phyloP scores from a whole-genome alignment of 2,329 filamentous ascomycete genomes.

The Verticillium longisporum region DNA sequence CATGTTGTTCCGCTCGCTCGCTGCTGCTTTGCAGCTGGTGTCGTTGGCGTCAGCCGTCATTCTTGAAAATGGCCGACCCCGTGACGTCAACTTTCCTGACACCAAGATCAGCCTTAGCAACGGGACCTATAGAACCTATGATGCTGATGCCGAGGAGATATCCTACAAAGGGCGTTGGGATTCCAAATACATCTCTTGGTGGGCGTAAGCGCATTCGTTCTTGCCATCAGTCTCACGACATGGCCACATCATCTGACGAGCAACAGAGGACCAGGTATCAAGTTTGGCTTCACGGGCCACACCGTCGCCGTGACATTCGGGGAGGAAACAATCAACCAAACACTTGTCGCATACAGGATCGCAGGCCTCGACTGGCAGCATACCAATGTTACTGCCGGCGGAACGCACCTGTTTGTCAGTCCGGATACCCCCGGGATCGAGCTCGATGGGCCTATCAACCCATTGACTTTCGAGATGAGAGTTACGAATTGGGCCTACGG shows the following conservation, averaged over 20 bases:
- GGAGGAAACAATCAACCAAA: slow-evolving; percentile 37
- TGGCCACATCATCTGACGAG: slow-evolving; percentile 1
- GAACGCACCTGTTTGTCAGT: slow-evolving; percentile 48
- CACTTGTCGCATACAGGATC: slow-evolving; percentile 51
- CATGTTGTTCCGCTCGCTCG: slow-evolving; percentile 1
- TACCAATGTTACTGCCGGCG: slow-evolving; percentile 50
- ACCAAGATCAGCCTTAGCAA: slow-evolving; percentile 26
- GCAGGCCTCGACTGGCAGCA: slow-evolving; percentile 53
- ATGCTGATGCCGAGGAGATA: slow-evolving; percentile 43
- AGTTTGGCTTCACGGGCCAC: slow-evolving; percentile 47
- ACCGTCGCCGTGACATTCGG: slow-evolving; percentile 48
- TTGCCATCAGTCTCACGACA: neutral
- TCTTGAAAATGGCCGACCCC: slow-evolving; percentile 33
- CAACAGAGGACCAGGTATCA: slow-evolving; percentile 41
- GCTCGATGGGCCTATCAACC: slow-evolving; percentile 31
- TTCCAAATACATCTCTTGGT: slow-evolving; percentile 52
- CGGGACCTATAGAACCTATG: slow-evolving; percentile 35
- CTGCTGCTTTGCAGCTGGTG: slow-evolving; percentile 13
- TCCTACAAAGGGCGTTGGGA: slow-evolving; percentile 60
- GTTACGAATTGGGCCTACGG: slow-evolving; percentile 57
- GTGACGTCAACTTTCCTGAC: slow-evolving; percentile 30
- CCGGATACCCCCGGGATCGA: slow-evolving; percentile 35
- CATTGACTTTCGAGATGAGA: slow-evolving; percentile 47
- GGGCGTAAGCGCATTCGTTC: slow-evolving; percentile 37
- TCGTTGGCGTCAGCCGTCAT: slow-evolving; percentile 21